Conservation (phyloP, 1,284 basidiomycete species). For the Cryptococcus maquisensis region DNA sequence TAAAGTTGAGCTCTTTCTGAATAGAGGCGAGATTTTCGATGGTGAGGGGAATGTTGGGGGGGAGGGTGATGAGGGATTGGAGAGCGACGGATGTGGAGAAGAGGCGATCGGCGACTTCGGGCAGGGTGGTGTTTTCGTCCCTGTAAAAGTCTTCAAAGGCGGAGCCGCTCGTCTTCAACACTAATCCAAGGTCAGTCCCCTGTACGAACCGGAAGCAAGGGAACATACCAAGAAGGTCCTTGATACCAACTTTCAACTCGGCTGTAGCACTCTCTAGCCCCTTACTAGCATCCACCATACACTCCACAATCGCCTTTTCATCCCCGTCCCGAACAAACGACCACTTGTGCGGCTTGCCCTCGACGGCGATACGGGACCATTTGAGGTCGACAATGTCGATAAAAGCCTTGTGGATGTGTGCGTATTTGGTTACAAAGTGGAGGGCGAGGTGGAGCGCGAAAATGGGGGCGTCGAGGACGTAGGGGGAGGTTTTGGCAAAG, state of each 20-base stretch:
- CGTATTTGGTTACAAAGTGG: conserved; percentile 79
- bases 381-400: conserved; percentile 75
- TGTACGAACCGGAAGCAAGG: not conserved
- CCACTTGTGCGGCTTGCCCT: conserved; percentile 63
- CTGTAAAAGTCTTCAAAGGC: conserved; percentile 76
- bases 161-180: conserved; percentile 85
- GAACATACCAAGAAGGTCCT: conserved; percentile 68
- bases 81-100: conserved; percentile 79
- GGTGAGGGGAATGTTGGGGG: conserved; percentile 52
- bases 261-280: conserved; percentile 57
- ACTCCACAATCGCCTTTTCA: conserved; percentile 70
- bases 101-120: conserved; percentile 74
- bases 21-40: conserved; percentile 53
- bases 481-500: conserved; percentile 78
- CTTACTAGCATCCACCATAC: conserved; percentile 62
- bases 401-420: conserved; percentile 69
- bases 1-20: conserved; percentile 59
- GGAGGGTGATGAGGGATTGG: conserved; percentile 60
- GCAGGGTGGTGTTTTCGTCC: conserved; percentile 85
- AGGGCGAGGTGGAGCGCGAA: conserved; percentile 83
- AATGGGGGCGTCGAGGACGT: conserved; percentile 73
- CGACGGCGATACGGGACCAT: conserved; percentile 72
- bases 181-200: conserved; percentile 49
- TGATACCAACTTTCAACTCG: conserved; percentile 63
- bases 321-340: conserved; percentile 86